phyloP scores from a whole-genome alignment of 163 green algal species.

The Chlorella variabilis region DNA sequence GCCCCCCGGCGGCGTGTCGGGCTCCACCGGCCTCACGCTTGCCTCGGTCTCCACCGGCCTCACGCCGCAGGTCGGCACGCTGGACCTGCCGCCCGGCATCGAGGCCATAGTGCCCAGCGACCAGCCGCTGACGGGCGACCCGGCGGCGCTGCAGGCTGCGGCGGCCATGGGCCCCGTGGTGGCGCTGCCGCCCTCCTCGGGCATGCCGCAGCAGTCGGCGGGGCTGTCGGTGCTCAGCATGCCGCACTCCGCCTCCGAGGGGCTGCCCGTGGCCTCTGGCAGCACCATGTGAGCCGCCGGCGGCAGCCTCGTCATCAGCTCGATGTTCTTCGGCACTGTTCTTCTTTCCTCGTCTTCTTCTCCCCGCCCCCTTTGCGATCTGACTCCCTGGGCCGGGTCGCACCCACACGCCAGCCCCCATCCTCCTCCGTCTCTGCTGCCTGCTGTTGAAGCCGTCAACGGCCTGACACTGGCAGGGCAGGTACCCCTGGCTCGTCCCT shows the following conservation, averaged over 20 bases:
- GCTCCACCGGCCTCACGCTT: background rate
- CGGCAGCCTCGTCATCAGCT: background rate
- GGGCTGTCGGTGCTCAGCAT: background rate
- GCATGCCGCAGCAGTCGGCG: background rate
- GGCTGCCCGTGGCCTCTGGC: background rate
- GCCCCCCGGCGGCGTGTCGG: background rate
- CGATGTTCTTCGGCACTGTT: background rate
- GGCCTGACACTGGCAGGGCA: no score
- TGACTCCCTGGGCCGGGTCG: no score
- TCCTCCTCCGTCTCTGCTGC: slow-evolving; percentile 1
- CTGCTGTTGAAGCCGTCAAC: background rate
- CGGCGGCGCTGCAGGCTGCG: slow-evolving; percentile 7
- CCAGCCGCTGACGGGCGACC: slow-evolving; percentile 32
- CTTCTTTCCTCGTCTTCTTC: no score
- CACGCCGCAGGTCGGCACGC: background rate
- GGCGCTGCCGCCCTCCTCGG: background rate
- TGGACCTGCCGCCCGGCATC: slow-evolving; percentile 34
- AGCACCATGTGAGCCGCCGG: slow-evolving; percentile 1
- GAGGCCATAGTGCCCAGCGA: slow-evolving; percentile 25
- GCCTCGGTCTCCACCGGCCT: slow-evolving; percentile 5
- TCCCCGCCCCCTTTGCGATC: no score
- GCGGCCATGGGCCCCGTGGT: slow-evolving; percentile 36
- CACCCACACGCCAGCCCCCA: no score
- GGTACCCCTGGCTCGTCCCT: no score
- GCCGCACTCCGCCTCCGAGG: slow-evolving; percentile 5